These are phyloP conservation scores for Leptodontidium sp. DNA, from an alignment of 2,329 filamentous ascomycete genomes.

Conservation along the genomic window DNA sequence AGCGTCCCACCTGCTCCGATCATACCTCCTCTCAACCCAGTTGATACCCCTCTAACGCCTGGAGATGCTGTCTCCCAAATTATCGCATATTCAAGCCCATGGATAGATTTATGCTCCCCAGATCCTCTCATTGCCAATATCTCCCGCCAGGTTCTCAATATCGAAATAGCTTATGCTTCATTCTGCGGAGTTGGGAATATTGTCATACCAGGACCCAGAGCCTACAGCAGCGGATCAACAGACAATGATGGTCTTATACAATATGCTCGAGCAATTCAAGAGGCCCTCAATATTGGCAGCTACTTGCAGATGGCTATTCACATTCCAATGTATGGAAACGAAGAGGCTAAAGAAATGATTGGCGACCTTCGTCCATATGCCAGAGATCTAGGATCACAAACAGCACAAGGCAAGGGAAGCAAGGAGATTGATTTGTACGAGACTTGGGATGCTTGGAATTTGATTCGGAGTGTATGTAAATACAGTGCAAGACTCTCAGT, in stretches of 20 bases:
- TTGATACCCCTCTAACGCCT: constrained; percentile 79
- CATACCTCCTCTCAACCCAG: constrained; percentile 75
- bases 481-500: constrained; percentile 84
- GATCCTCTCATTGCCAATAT: constrained; percentile 86
- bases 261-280: constrained; percentile 85
- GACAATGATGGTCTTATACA: constrained; percentile 67
- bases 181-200: constrained; percentile 91
- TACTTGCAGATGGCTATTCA: constrained; percentile 84
- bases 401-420: constrained; percentile 49
- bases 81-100: constrained; percentile 83
- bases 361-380: constrained; percentile 46
- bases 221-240: constrained; percentile 61
- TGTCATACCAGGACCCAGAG: constrained; percentile 79
- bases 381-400: constrained; percentile 42
- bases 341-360: constrained; percentile 54
- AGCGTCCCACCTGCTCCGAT: constrained; percentile 63
- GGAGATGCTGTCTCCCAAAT: constrained; percentile 74
- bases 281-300: constrained; percentile 76
- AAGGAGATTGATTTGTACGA: constrained; percentile 73
- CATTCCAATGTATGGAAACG: constrained; percentile 82
- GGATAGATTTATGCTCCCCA: constrained; percentile 88
- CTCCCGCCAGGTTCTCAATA: constrained; percentile 86
- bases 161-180: constrained; percentile 93
- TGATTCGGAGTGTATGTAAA: constrained; percentile 83
- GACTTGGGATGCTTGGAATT: constrained; percentile 94